These are phyloP conservation scores for Phaeosphaeria sp. DNA, from an alignment of 2,329 filamentous ascomycete species.

Conservation along the genomic window DNA sequence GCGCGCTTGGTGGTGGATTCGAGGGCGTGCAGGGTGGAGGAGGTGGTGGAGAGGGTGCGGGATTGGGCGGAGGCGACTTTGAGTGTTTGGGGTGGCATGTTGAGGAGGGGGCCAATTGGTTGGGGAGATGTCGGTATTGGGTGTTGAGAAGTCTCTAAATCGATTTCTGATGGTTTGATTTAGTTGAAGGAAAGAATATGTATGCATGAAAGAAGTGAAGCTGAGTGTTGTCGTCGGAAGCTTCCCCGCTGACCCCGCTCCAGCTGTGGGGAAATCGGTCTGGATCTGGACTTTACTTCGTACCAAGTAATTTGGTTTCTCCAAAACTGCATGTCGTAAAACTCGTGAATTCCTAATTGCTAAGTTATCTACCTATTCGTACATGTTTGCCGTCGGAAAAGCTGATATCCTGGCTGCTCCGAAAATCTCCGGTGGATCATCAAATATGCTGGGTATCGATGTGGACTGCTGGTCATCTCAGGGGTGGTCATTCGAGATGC, in stretches of 20 bases:
- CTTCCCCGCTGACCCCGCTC: constrained; percentile 13
- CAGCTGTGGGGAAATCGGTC: background rate
- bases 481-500: background rate
- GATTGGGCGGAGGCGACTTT: constrained; percentile 59
- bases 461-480: background rate
- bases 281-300: background rate
- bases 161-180: too few relatives aligned
- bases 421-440: too few relatives aligned
- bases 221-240: too few relatives aligned
- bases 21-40: constrained; percentile 71
- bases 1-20: constrained; percentile 69
- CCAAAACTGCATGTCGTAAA: too few relatives aligned
- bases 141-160: too few relatives aligned
- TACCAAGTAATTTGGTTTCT: background rate
- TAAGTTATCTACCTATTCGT: too few relatives aligned
- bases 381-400: too few relatives aligned
- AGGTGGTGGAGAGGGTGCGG: constrained; percentile 55
- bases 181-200: too few relatives aligned
- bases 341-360: too few relatives aligned
- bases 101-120: background rate
- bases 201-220: too few relatives aligned
- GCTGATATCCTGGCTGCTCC: too few relatives aligned
- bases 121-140: too few relatives aligned
- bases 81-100: constrained; percentile 55
- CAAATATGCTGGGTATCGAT: background rate